Evolutionary conservation across 2,329 filamentous ascomycete species (phyloP), one percentile per base, ranked within the genome.

Genomic region (Parastagonospora nodorum): DNA sequence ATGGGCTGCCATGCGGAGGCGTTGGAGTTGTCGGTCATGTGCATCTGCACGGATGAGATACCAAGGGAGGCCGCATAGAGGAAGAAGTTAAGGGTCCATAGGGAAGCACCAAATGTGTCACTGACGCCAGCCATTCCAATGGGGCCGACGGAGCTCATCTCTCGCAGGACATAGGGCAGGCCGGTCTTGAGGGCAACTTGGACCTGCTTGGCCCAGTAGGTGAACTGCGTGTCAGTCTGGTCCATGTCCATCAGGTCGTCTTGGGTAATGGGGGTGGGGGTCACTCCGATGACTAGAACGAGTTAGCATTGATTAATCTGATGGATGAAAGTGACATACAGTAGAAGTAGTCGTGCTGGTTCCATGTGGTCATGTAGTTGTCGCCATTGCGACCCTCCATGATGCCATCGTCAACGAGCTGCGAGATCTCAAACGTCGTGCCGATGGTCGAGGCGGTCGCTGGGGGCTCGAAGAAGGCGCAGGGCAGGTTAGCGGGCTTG

Each of bases 301-400:
- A 32, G 49, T 69, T 59, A 68, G 61, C 24, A 38, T 28, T 5
- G 29, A n/a, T 14, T 42, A 12, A 19, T 38, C n/a, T 7, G 16
- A n/a, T 5, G 29, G 14, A 1, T 44, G 36, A 28, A 8, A 8
- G 7, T 27, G 32, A 56, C 67, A 29, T 60, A 71, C 68, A 81
- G 58, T 81, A 81, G 60, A 77, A 80, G 67, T 82, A 82, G 62
- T 82, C 77, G 63, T 82, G 80, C 66, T 82, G 79, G 55, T 81
- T 82, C 79, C 78, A 82, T 27, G 67, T 69, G 12, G 75, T 61
- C 50, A 79, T 63, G 54, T 72, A 76, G 31, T 66, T 63, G 29
- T 69, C 67, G 38, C 71, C 73, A 32, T 76, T 73, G 16, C 67
- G 66, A 10, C 63, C 56, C 7, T 64, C 59, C 38, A 69, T 67